phyloP scores from a whole-genome alignment of 768 basidiomycete species.

The Calvatia gigantea region DNA sequence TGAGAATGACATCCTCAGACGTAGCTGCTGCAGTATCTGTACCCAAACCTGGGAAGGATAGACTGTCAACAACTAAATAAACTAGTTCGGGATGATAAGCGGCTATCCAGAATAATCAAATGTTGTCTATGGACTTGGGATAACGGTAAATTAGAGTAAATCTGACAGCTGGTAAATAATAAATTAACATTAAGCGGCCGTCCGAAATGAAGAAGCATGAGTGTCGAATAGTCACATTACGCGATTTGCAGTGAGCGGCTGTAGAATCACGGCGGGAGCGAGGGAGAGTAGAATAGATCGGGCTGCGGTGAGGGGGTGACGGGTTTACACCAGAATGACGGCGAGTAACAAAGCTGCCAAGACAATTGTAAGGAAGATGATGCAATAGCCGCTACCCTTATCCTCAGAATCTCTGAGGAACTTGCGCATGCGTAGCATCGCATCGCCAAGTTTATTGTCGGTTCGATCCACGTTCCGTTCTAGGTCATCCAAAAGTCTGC shows the following conservation, averaged over 20 bases:
- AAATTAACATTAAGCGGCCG: too few species aligned
- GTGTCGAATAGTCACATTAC: too few species aligned
- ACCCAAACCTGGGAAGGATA: conserved; percentile 26
- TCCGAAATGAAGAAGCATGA: too few species aligned
- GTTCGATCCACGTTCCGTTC: conserved; percentile 70
- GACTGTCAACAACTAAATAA: too few species aligned
- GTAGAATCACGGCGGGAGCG: too few species aligned
- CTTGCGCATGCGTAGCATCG: conserved; percentile 67
- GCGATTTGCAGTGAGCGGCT: too few species aligned
- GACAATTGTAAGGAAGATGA: conserved; percentile 79
- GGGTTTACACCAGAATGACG: conserved; percentile 65
- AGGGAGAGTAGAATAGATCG: too few species aligned
- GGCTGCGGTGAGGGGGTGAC: background rate
- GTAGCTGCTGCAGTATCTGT: conserved; percentile 35
- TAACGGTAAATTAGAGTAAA: too few species aligned
- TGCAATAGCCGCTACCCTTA: conserved; percentile 87
- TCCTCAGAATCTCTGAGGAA: conserved; percentile 90
- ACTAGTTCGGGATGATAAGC: background rate
- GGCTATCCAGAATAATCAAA: background rate
- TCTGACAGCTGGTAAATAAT: too few species aligned
- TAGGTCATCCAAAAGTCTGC: conserved; percentile 78
- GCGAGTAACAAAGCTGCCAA: conserved; percentile 72
- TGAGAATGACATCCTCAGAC: conserved; percentile 35
- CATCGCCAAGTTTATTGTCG: conserved; percentile 58
- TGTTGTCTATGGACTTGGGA: too few species aligned